Percentiles rank a stretch among this genome's conserved stretches.
phyloP scores from a whole-genome alignment of 148 eudicot genomes.

The Rhododendron henanense region DNA sequence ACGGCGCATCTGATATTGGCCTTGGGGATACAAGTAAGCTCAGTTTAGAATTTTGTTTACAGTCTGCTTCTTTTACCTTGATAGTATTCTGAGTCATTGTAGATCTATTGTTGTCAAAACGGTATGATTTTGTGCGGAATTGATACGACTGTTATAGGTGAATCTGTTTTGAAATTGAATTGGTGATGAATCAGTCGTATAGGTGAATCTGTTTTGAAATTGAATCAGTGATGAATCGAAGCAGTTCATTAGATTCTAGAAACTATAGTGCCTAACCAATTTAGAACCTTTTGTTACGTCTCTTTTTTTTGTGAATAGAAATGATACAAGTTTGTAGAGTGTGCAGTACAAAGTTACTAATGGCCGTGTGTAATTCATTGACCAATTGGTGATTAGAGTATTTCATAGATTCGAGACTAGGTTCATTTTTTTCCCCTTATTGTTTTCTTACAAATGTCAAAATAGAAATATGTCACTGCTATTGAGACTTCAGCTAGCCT shows the following conservation, averaged over 20 bases:
- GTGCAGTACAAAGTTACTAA: neutral
- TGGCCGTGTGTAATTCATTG: neutral
- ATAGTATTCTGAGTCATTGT: neutral
- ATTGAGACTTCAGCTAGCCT: neutral
- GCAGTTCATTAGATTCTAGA: neutral
- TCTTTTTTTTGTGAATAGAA: neutral
- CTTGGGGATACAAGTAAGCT: conserved; percentile 80
- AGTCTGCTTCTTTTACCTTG: neutral
- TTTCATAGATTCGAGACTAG: neutral
- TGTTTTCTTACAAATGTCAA: neutral
- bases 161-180: neutral
- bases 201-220: neutral
- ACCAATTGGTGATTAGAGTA: neutral
- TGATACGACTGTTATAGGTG: neutral
- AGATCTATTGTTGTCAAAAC: neutral
- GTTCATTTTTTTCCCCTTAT: neutral
- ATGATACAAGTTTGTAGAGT: neutral
- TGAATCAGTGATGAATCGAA: neutral
- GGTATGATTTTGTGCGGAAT: neutral
- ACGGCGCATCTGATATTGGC: conserved; percentile 44
- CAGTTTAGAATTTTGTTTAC: neutral
- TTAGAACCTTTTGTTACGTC: neutral
- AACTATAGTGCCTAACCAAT: neutral
- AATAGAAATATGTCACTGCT: neutral
- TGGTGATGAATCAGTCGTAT: too few relatives aligned